Evolutionary conservation across 306 rosid genomes (phyloP).

Genomic region (Luffa aegyptiaca): DNA sequence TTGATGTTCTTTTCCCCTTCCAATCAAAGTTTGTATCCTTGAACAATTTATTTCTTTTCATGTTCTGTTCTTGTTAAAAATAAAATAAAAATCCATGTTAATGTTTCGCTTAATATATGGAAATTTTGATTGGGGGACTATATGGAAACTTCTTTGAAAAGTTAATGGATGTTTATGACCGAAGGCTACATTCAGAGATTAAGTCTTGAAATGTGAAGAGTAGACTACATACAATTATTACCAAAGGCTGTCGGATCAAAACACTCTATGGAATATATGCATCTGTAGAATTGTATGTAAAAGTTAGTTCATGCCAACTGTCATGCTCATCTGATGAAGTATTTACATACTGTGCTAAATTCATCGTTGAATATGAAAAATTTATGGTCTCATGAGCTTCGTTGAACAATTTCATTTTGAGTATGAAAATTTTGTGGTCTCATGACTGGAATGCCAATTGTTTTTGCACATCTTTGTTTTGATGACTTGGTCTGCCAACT

Average conservation of each 20-base stretch:
- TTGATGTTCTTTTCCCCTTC: neutral
- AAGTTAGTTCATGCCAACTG: neutral
- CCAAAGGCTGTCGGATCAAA: neutral
- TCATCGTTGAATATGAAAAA: neutral
- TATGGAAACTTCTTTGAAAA: neutral
- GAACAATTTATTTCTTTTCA: neutral
- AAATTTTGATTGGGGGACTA: neutral
- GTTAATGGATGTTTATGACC: neutral
- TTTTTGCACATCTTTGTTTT: slow-evolving; percentile 13
- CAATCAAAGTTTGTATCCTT: neutral
- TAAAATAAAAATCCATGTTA: neutral
- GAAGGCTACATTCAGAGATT: neutral
- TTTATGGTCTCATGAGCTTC: neutral
- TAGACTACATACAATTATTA: neutral
- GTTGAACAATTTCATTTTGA: neutral
- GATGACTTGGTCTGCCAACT: neutral
- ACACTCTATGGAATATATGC: neutral
- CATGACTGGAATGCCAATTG: neutral
- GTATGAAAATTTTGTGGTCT: neutral
- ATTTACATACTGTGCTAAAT: neutral
- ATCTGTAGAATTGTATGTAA: neutral
- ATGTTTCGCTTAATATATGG: neutral
- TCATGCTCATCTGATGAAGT: neutral
- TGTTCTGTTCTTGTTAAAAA: too few relatives aligned
- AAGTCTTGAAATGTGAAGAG: neutral